Evolutionary conservation across 176 grass and related monocot genomes (phyloP), one percentile per base, ranked within the genome.

Genomic region (Rhynchospora tenuis): DNA sequence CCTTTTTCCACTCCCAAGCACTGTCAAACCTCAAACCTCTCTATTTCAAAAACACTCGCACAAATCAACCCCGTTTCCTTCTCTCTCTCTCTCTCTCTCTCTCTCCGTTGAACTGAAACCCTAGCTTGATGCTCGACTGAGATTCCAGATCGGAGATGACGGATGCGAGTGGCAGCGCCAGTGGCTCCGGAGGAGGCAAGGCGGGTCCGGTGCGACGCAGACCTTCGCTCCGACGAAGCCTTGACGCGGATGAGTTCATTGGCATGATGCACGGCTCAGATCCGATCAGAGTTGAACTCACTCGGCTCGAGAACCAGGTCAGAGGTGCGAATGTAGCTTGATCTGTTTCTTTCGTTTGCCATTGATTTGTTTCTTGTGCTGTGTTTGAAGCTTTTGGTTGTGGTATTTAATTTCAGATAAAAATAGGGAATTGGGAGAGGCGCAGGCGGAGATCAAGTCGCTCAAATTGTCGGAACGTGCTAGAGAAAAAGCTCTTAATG

Each of bases 231-330:
- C 87, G 86, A 85, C 48, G 57, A n/a, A 93, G 88, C 58, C 68
- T 98, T 59, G 92, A 95, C 9, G 87, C 88, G 16, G 96, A 99
- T 47, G 93, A 93, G 58, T 94, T 98, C 33, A 88, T 98, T 79
- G 87, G 87, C 63, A 91, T 98, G 58, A 86, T 98, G 82, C 96
- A 98, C 78, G 93, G 96, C 1, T 98, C 96, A 87, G 93, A 98
- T 98, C 95, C 95, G 86, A 88, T 98, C 84, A 98, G 89, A 88
- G 91, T 98, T n/a, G 95, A 98, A 83, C 92, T 98, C 74, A 95
- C 80, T 73, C 89, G 95, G 48, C 93, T 98, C 44, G 95, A 98
- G 88, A 98, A 98, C 52, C 92, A 98, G 91, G 89, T 95, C 63
- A 90, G 91, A 90, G 93, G 96, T 98, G 89, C 89, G 95, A 86